Base-by-base conservation (phyloP, 768 basidiomycete species). In the Symmetrospora coprosmae region DNA sequence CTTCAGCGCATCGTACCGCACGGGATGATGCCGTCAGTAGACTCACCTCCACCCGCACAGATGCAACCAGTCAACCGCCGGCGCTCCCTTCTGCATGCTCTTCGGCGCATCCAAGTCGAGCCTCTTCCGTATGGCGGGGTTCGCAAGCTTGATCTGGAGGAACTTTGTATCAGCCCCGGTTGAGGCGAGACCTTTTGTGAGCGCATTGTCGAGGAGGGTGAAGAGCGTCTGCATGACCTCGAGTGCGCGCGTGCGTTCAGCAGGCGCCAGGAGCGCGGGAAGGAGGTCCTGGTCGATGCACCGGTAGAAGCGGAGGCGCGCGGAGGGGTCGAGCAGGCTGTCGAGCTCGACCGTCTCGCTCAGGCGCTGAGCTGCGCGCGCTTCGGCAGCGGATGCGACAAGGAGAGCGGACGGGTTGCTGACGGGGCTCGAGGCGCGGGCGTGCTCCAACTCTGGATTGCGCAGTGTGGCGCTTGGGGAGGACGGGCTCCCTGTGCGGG, bases 91-190 rank as follows among this genome's bases (percentile, higher is more conserved):
- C 23, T 41, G 37, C 14, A 38, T 41, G 13, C 25, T 53, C 33
- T 37, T 14, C 43, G 13, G 13, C 13, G n/a, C 39, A 28, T 53
- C 37, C 14, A 53, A 23, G 33, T 34, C 51, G n/a, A 53, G 51
- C 37, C 33, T 53, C 23, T n/a, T 53, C 39, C 37, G 21, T 5
- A 53, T 53, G 27, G 51, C 51, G 25, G 51, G 51, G 21, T 53
- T 53, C 13, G 51, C 37, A 25, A 53, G 37, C 51, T 53, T 53
- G 51, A 53, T 40, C 25, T 53, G 51, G 4, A 53, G 51, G 33
- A 11, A 53, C 51, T 53, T 53, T 8, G 6, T 23, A 23, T 53
- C 51, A n/a, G n/a, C n/a, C 23, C 34, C 37, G 3, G 35, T n/a
- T 39, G 27, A 21, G n/a, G 21, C 34, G 17, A 53, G 11, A 3